These are phyloP conservation scores for Thraustochytrium sp. DNA, from an alignment of 352 stramenopile species.

Conservation along the genomic window DNA sequence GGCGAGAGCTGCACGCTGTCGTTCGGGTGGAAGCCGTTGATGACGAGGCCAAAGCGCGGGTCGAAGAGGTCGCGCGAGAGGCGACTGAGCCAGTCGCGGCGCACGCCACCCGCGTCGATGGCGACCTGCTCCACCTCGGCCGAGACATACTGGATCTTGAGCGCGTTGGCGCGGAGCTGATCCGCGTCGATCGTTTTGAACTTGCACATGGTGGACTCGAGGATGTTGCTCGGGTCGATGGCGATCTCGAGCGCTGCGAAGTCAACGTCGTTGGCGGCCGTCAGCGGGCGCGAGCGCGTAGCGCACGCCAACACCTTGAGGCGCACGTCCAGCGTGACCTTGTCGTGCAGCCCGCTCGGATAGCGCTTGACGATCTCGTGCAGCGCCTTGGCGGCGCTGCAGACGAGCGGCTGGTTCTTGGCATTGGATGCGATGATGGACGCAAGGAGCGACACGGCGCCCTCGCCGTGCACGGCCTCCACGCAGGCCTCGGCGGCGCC, in stretches of 20 bases:
- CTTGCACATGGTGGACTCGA: background rate
- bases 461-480: background rate
- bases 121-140: constrained; percentile 17
- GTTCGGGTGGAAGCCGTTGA: constrained; percentile 29
- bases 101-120: constrained; percentile 28
- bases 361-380: background rate
- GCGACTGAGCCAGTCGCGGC: constrained; percentile 21
- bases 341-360: background rate
- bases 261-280: background rate
- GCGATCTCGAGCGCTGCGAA: background rate
- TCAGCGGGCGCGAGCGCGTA: background rate
- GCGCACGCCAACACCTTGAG: constrained; percentile 35
- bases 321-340: background rate
- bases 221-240: constrained; percentile 5
- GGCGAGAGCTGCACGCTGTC: constrained; percentile 29
- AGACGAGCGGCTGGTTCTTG: constrained; percentile 31
- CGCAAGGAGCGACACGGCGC: background rate
- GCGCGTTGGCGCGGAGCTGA: constrained; percentile 3
- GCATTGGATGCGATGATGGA: background rate
- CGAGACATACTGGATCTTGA: constrained; percentile 38
- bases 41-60: constrained; percentile 31
- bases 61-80: constrained; percentile 6
- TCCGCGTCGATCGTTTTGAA: background rate
- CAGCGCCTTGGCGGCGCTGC: constrained; percentile 18
- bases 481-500: background rate